Percentiles rank a stretch among this genome's conserved stretches.
Conservation (phyloP, 768 basidiomycete species). For the Boletus insuetus region DNA sequence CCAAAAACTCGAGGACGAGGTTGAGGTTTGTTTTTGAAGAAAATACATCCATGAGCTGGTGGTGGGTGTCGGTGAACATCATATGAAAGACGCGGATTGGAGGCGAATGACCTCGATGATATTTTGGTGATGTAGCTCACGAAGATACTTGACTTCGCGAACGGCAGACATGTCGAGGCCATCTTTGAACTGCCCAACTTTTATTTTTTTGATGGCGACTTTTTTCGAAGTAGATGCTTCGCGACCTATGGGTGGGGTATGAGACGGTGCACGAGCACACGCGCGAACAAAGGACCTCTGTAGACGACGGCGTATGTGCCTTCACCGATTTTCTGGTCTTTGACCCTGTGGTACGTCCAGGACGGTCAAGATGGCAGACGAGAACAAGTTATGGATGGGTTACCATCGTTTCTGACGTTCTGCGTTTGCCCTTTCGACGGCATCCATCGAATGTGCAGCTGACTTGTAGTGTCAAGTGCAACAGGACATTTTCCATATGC, state of each 20-base stretch:
- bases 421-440: conserved; percentile 74
- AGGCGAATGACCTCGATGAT: conserved; percentile 73
- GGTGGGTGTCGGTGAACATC: not conserved
- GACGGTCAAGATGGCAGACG: conserved; percentile 7
- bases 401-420: conserved; percentile 72
- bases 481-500: conserved; percentile 2
- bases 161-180: conserved; percentile 99
- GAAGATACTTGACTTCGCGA: conserved; percentile 95
- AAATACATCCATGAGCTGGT: conserved; percentile 91
- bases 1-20: conserved; percentile 93
- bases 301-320: conserved; percentile 98
- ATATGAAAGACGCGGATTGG: not conserved
- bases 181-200: conserved; percentile 95
- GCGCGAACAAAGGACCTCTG: conserved; percentile 52
- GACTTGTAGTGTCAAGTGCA: not conserved
- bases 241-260: conserved; percentile 47
- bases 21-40: conserved; percentile 96
- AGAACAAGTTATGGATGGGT: conserved; percentile 6
- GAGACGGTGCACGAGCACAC: not conserved
- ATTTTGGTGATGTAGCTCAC: conserved; percentile 92
- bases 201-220: conserved; percentile 98
- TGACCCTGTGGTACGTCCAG: conserved; percentile 50
- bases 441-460: conserved; percentile 52
- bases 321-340: conserved; percentile 81
- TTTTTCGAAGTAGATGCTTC: conserved; percentile 74